phyloP scores from a whole-genome alignment of 2,329 filamentous ascomycete species.

The Seiridium cupressi region DNA sequence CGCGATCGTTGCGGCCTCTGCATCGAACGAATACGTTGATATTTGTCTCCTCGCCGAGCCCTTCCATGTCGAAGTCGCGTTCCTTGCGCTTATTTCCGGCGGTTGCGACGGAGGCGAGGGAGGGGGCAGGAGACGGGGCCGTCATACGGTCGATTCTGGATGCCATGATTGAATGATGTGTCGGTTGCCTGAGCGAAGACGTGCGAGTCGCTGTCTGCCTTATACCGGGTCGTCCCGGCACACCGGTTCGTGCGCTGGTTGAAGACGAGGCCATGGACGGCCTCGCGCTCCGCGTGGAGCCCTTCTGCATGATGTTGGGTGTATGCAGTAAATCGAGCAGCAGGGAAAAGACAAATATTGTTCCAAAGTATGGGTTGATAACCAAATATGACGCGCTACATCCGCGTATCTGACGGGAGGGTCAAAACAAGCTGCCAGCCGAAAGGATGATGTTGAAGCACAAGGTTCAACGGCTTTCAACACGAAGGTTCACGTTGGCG shows the following conservation, averaged over 20 bases:
- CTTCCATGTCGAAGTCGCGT: conserved; percentile 72
- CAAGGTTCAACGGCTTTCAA: too few species aligned
- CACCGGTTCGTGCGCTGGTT: conserved; percentile 17
- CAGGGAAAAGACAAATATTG: not conserved
- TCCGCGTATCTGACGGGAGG: not conserved
- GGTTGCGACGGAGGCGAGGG: conserved; percentile 59
- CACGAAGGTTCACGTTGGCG: too few species aligned
- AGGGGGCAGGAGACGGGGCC: conserved; percentile 69
- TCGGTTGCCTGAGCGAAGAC: conserved; percentile 24
- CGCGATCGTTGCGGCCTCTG: conserved; percentile 86
- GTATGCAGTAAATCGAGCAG: not conserved
- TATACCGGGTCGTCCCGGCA: conserved; percentile 18
- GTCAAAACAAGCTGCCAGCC: not conserved
- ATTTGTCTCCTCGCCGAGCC: conserved; percentile 79
- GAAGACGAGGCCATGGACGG: conserved; percentile 18
- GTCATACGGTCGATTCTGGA: conserved; percentile 34
- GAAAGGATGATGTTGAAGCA: too few species aligned
- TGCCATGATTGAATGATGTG: conserved; percentile 18
- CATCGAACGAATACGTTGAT: conserved; percentile 97
- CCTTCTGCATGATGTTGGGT: conserved; percentile 23
- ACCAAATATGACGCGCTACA: not conserved
- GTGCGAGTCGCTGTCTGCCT: conserved; percentile 19
- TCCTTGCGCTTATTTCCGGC: conserved; percentile 79
- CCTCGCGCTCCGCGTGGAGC: conserved; percentile 28
- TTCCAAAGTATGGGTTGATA: not conserved